Evolutionary conservation across 1,139 yeast genomes (phyloP).

Genomic region (Saccharomyces pastorianus): DNA sequence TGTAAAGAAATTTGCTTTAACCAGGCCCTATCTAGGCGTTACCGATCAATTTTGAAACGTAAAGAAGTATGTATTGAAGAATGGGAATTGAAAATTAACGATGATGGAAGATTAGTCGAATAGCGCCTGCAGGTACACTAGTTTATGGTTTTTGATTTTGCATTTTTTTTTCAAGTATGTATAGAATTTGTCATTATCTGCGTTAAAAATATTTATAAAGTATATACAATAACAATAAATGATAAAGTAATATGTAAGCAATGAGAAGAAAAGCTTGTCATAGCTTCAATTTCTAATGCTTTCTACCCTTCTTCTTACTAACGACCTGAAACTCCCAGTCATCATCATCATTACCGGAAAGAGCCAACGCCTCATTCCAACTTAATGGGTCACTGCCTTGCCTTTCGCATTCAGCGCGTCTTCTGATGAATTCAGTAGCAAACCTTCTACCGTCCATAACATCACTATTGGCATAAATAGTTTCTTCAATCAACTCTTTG

Average conservation of each 20-base stretch:
- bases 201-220: not conserved
- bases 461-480: constrained; percentile 80
- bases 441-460: constrained; percentile 94
- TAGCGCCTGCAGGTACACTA: constrained; percentile 2
- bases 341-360: constrained; percentile 57
- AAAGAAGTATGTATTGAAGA: constrained; percentile 40
- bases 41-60: constrained; percentile 54
- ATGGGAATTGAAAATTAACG: constrained; percentile 39
- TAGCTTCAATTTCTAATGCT: constrained; percentile 13
- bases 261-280: not conserved
- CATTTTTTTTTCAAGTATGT: not conserved
- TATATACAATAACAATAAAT: constrained; percentile 1
- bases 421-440: constrained; percentile 80
- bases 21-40: constrained; percentile 79
- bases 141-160: not conserved
- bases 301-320: constrained; percentile 52
- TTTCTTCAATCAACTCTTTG: constrained; percentile 80
- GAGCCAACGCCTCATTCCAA: constrained; percentile 58
- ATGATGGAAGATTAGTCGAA: constrained; percentile 29
- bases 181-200: not conserved
- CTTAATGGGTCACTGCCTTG: constrained; percentile 48
- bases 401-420: constrained; percentile 63
- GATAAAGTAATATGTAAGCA: not conserved
- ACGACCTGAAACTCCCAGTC: constrained; percentile 79
- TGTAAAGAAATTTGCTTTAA: constrained; percentile 88